Conservation (phyloP, 257 asterid genomes). For the Buddleja alternifolia region DNA sequence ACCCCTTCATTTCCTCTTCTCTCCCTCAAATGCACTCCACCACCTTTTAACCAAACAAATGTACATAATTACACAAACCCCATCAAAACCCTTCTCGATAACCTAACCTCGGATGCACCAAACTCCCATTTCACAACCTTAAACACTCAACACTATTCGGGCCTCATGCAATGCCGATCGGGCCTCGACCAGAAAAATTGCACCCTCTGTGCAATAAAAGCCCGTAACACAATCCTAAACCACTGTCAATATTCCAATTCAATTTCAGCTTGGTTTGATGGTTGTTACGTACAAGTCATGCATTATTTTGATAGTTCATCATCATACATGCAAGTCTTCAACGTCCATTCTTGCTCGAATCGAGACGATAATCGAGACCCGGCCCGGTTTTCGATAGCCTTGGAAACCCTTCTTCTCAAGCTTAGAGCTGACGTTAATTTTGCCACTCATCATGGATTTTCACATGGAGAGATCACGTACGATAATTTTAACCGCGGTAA, state of each 20-base stretch:
- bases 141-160: constrained; percentile 12
- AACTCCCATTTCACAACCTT: constrained; percentile 5
- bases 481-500: background rate
- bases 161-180: constrained; percentile 32
- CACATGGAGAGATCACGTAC: constrained; percentile 10
- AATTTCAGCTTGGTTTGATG: constrained; percentile 30
- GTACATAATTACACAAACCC: background rate
- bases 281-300: constrained; percentile 28
- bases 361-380: background rate
- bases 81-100: constrained; percentile 15
- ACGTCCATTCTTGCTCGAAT: constrained; percentile 32
- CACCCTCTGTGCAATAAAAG: constrained; percentile 15
- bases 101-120: constrained; percentile 18
- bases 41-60: constrained; percentile 16
- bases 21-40: constrained; percentile 21
- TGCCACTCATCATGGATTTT: constrained; percentile 24
- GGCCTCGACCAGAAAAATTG: constrained; percentile 9
- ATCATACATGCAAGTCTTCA: background rate
- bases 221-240: constrained; percentile 14
- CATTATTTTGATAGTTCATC: background rate
- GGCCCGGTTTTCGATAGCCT: constrained; percentile 5
- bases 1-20: constrained; percentile 12
- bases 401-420: constrained; percentile 22
- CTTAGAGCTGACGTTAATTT: constrained; percentile 21
- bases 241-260: constrained; percentile 15